Evolutionary conservation across 306 rosid genomes (phyloP), one percentile per base, ranked within the genome.

Genomic region (Abrus pulchellus): DNA sequence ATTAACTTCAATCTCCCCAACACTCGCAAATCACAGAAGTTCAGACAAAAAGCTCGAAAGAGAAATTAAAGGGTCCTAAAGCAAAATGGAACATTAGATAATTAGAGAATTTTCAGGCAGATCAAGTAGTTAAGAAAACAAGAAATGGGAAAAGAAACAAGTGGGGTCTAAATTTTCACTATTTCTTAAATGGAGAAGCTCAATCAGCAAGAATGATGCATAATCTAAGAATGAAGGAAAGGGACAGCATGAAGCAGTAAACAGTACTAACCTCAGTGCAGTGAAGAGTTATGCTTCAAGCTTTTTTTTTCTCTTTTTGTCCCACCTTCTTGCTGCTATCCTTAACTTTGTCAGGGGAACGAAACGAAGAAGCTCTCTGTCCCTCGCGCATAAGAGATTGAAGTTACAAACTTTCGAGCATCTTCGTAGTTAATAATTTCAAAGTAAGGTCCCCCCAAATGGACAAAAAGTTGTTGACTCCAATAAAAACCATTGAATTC

Each of bases 241-340:
- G 70, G 36, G 53, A 73, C 13, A 56, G 28, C 66, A 12, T 1
- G 28, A 14, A 45, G 40, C 55, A 60, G 74, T 59, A n/a, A 36
- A 36, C 45, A 36, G 30, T 2, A 67, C 87, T 68, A 53, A 86
- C 88, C 93, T 65, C 52, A 54, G 55, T 44, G 27, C 14, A 50
- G 3, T 20, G 44, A 34, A 61, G 28, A 48, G 14, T 12, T 36
- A 33, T 6, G 52, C 29, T 53, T 63, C 40, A 36, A 72, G 57
- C 14, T 11, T n/a, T 2, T 3, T 66, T 7, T 64, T 13, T 36
- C 7, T 10, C 33, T 64, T 0, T 30, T 6, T 5, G 47, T 68
- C 28, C 45, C 50, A 9, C 12, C 49, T 10, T 30, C 28, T 75
- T 50, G 59, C 79, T 72, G 44, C 14, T 8, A 5, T 45, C 1